phyloP scores from a whole-genome alignment of 768 basidiomycete species.

The Macrolepiota fuliginosa region DNA sequence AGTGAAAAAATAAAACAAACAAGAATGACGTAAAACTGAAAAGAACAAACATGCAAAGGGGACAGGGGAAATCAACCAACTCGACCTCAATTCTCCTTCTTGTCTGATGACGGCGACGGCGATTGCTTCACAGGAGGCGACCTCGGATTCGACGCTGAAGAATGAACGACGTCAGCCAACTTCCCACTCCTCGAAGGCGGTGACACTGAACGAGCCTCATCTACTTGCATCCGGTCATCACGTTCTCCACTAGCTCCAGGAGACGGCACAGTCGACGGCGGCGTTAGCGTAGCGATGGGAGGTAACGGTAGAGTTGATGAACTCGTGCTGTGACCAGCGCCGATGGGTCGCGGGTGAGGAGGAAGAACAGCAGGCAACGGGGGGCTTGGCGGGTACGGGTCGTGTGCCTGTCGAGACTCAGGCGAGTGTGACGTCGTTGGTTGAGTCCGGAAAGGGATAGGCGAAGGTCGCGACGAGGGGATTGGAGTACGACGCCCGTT shows the following conservation, averaged over 20 bases:
- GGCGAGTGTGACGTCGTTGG: constrained; percentile 62
- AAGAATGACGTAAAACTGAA: constrained; percentile 14
- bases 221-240: constrained; percentile 56
- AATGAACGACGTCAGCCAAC: constrained; percentile 49
- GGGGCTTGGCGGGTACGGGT: constrained; percentile 51
- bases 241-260: constrained; percentile 40
- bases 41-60: constrained; percentile 12
- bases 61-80: constrained; percentile 11
- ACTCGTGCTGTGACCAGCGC: constrained; percentile 40
- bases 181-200: constrained; percentile 49
- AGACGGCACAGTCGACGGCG: constrained; percentile 54
- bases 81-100: constrained; percentile 30
- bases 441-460: constrained; percentile 72
- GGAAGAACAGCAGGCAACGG: constrained; percentile 61
- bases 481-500: constrained; percentile 51
- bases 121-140: constrained; percentile 52
- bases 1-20: background rate
- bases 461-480: constrained; percentile 64
- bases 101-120: constrained; percentile 53
- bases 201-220: constrained; percentile 47
- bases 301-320: constrained; percentile 54
- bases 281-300: constrained; percentile 68
- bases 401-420: constrained; percentile 52
- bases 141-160: constrained; percentile 32
- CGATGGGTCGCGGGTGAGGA: constrained; percentile 73